phyloP scores from a whole-genome alignment of 345 rosid genomes.

The Gossypium raimondii region DNA sequence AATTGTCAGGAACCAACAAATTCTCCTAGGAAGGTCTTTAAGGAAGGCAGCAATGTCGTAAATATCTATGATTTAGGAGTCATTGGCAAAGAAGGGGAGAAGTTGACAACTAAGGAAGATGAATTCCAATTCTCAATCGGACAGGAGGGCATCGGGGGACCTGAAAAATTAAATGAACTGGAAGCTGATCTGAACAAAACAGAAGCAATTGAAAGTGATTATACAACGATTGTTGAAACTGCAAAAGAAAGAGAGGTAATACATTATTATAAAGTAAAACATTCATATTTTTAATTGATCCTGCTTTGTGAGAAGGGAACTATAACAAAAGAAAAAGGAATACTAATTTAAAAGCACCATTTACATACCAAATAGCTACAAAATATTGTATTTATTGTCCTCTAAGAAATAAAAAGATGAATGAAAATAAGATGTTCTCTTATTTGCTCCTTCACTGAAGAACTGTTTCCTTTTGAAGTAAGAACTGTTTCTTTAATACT shows the following conservation, averaged over 20 bases:
- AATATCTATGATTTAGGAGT: not conserved
- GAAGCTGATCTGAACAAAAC: conserved; percentile 13
- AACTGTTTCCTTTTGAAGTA: not conserved
- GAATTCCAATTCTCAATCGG: conserved; percentile 9
- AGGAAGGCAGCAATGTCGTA: conserved; percentile 5
- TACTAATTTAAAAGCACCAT: not conserved
- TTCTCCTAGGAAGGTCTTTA: conserved; percentile 8
- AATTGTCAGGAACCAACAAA: conserved; percentile 25
- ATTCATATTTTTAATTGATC: not conserved
- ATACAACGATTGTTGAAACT: conserved; percentile 7
- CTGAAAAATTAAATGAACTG: conserved; percentile 15
- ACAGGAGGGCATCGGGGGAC: conserved; percentile 3
- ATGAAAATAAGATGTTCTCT: not conserved
- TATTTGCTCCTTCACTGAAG: conserved; percentile 4
- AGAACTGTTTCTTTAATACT: not conserved
- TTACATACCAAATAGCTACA: not conserved
- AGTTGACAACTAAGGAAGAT: conserved; percentile 2
- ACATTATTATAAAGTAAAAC: not conserved
- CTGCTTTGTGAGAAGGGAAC: not conserved
- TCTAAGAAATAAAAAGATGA: not conserved
- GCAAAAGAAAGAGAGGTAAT: conserved; percentile 29
- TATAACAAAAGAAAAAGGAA: not conserved
- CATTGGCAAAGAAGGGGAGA: conserved; percentile 8
- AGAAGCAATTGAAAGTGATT: conserved; percentile 9
- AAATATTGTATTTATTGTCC: not conserved